Base-by-base conservation (phyloP, 2,329 filamentous ascomycete genomes). In the Thielaviopsis musarum region DNA sequence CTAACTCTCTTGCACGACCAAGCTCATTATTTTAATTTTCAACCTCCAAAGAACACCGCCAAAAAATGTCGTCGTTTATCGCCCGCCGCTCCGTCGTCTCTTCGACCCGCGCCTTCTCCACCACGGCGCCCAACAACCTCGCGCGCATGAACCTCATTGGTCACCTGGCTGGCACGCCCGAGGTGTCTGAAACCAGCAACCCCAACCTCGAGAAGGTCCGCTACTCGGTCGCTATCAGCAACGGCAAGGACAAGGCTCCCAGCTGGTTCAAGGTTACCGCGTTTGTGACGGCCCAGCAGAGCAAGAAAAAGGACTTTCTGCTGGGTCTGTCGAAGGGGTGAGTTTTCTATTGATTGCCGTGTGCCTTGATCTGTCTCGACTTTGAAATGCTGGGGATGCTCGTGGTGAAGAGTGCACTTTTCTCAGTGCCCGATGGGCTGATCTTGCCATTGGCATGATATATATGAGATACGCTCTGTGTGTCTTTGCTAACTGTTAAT, bases 111-210 rank as follows among this genome's bases (percentile, higher is more conserved):
- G 73, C 83, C 68, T 95, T 96, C 80, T 88, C 83, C 75, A 83
- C 83, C 66, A 83, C 85, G 52, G 74, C 82, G 49, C 71, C 80
- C 56, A 78, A 81, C 63, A 73, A 78, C 63, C 68, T 93, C 65
- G 88, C 93, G 65, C 86, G 84, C 72, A 86, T 98, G 76, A 86
- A 83, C 67, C 77, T 98, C 71, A 79, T 96, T 66, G 93, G 93
- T 68, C 86, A 90, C 71, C 82, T 98, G 57, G 89, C 81, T 62
- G 80, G 83, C 66, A 79, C 82, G 58, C 91, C 93, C 61, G 91
- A 96, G 76, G 67, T 90, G 65, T 77, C 79, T 45, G 71, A 82
- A 61, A 88, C 87, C 54, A 79, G 80, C 66, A 84, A 75, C 57
- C 89, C 89, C 61, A 78, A 78, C 64, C 7, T 41, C 5, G 87